A percentile compares a stretch with the other conserved stretches of the same genome.
phyloP scores from a whole-genome alignment of 2,329 filamentous ascomycete genomes.

The Diaporthe nobilis region DNA sequence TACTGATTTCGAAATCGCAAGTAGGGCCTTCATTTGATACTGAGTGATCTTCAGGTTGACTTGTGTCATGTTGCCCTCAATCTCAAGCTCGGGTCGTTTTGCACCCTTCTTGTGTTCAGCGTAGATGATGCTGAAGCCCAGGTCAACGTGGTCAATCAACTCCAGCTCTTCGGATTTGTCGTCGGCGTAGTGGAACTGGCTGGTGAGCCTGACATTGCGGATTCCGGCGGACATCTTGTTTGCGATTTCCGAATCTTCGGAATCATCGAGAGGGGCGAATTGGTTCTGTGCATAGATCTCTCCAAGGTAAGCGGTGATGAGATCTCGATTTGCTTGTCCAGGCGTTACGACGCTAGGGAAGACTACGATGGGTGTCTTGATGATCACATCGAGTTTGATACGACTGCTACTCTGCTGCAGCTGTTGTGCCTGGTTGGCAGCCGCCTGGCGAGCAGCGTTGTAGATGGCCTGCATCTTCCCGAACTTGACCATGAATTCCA shows the following conservation, averaged over 20 bases:
- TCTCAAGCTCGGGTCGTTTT: slow-evolving; percentile 90
- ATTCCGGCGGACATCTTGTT: slow-evolving; percentile 95
- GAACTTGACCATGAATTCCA: slow-evolving; percentile 98
- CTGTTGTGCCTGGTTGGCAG: slow-evolving; percentile 92
- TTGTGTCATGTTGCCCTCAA: slow-evolving; percentile 92
- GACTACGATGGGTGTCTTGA: slow-evolving; percentile 96
- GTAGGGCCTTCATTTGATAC: slow-evolving; percentile 88
- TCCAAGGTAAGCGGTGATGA: slow-evolving; percentile 92
- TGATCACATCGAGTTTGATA: slow-evolving; percentile 92
- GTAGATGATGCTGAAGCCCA: slow-evolving; percentile 93
- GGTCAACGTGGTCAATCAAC: slow-evolving; percentile 96
- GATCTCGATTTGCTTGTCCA: slow-evolving; percentile 80
- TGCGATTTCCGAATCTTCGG: slow-evolving; percentile 78
- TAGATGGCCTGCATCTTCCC: slow-evolving; percentile 99
- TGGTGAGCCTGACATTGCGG: slow-evolving; percentile 91
- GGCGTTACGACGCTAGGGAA: slow-evolving; percentile 86
- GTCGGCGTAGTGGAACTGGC: slow-evolving; percentile 84
- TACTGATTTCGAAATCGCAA: slow-evolving; percentile 89
- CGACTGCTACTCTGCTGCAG: slow-evolving; percentile 91
- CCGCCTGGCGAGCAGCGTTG: slow-evolving; percentile 95
- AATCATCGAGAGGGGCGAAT: slow-evolving; percentile 88
- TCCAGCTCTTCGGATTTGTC: slow-evolving; percentile 87
- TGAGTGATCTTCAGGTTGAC: slow-evolving; percentile 92
- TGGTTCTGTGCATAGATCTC: slow-evolving; percentile 98
- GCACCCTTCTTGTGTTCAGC: slow-evolving; percentile 84